phyloP scores from a whole-genome alignment of 208 protist genomes.

The Leishmania lainsoni region DNA sequence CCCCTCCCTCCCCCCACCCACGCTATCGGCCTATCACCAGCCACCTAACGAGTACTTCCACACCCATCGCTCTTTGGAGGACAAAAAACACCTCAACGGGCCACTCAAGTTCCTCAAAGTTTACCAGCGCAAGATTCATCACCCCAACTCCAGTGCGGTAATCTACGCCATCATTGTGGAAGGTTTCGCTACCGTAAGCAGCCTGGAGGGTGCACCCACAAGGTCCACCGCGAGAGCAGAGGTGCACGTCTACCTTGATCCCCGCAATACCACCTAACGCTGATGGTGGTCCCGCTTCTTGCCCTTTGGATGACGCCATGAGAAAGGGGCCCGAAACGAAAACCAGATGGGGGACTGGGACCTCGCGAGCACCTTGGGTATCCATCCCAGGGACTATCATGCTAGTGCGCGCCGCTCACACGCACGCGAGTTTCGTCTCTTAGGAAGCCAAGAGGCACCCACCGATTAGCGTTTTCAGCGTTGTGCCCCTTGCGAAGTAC shows the following conservation, averaged over 20 bases:
- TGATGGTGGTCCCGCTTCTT: not conserved
- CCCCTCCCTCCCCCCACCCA: not conserved
- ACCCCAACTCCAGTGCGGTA: not conserved
- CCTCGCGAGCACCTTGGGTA: not conserved
- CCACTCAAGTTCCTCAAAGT: slow-evolving; percentile 32
- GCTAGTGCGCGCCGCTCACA: not conserved
- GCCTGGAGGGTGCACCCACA: not conserved
- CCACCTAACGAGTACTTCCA: slow-evolving; percentile 2
- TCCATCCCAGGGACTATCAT: not conserved
- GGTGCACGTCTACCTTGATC: slow-evolving; percentile 5
- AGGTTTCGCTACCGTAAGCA: not conserved
- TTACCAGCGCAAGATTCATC: slow-evolving; percentile 17
- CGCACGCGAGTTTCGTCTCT: slow-evolving; percentile 5
- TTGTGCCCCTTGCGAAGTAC: slow-evolving; percentile 24
- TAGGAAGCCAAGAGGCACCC: slow-evolving; percentile 29
- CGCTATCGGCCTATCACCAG: not conserved
- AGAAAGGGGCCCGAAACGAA: not conserved
- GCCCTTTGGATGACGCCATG: not conserved
- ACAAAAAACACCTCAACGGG: not conserved
- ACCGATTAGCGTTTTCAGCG: slow-evolving; percentile 6
- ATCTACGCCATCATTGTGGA: not conserved
- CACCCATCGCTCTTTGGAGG: slow-evolving; percentile 8
- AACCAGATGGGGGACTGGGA: not conserved
- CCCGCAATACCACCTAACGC: not conserved
- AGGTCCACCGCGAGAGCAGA: not conserved